phyloP scores from a whole-genome alignment of 2,329 filamentous ascomycete genomes.

The Diaporthe vaccinii region DNA sequence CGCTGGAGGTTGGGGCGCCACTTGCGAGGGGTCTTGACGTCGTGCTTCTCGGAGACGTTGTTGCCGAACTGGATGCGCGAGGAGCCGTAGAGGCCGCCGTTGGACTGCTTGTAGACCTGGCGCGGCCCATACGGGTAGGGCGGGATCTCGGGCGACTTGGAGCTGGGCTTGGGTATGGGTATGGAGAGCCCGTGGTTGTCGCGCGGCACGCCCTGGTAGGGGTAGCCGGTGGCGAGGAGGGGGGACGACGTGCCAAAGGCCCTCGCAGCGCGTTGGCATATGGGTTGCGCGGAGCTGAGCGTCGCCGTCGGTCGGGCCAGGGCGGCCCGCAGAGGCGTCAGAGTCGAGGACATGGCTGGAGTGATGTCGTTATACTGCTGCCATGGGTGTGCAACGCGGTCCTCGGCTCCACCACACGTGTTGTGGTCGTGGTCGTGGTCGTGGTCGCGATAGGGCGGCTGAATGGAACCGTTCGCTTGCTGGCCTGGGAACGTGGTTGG shows the following conservation, averaged over 20 bases:
- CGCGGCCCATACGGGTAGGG: conserved; percentile 81
- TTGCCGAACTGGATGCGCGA: conserved; percentile 84
- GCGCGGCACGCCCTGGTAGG: conserved; percentile 37
- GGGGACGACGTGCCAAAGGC: conserved; percentile 55
- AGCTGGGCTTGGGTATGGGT: conserved; percentile 62
- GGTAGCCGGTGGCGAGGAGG: conserved; percentile 45
- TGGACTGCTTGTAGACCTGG: conserved; percentile 82
- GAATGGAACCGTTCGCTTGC: not conserved
- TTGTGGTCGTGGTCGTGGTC: not conserved
- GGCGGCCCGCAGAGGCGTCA: conserved; percentile 34
- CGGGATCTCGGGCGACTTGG: conserved; percentile 59
- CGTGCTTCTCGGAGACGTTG: conserved; percentile 76
- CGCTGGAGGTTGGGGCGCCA: conserved; percentile 83
- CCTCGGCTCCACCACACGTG: not conserved
- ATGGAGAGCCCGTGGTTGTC: conserved; percentile 41
- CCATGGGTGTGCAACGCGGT: conserved; percentile 6
- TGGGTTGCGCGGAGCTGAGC: not conserved
- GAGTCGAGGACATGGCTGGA: conserved; percentile 35
- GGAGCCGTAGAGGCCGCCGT: conserved; percentile 79
- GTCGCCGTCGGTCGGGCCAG: conserved; percentile 34
- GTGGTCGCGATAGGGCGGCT: not conserved
- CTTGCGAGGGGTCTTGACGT: conserved; percentile 77
- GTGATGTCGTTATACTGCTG: not conserved
- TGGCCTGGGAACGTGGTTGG: not conserved
- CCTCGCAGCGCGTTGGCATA: conserved; percentile 20